Conservation (phyloP, 805 yeast species). For the Sungouiozyma ichnusensis region DNA sequence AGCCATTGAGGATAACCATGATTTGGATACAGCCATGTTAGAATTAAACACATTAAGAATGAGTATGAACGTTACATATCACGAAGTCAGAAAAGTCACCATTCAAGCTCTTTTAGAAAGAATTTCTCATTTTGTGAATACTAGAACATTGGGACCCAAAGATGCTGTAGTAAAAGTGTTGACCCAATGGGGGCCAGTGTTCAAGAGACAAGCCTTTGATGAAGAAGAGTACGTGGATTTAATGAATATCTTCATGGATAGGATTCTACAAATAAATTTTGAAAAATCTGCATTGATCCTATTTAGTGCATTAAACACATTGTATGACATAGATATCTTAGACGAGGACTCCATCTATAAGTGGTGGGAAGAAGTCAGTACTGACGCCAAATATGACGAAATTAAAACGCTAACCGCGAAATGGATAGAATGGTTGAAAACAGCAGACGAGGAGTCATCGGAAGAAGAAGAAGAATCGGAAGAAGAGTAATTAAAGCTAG, state of each 20-base stretch:
- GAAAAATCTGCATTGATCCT: slow-evolving; percentile 29
- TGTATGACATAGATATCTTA: slow-evolving; percentile 74
- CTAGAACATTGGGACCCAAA: slow-evolving; percentile 66
- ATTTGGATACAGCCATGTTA: slow-evolving; percentile 80
- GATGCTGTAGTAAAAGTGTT: slow-evolving; percentile 71
- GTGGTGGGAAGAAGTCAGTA: slow-evolving; percentile 62
- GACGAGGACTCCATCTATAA: slow-evolving; percentile 68
- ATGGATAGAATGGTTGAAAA: slow-evolving; percentile 81
- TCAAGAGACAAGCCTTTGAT: slow-evolving; percentile 78
- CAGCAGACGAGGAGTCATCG: slow-evolving; percentile 55
- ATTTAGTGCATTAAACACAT: slow-evolving; percentile 37
- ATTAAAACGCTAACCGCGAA: slow-evolving; percentile 51
- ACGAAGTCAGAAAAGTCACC: slow-evolving; percentile 82
- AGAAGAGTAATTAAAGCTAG: slow-evolving; percentile 4
- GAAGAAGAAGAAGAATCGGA: slow-evolving; percentile 46
- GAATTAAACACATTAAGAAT: slow-evolving; percentile 91
- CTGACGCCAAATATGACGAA: slow-evolving; percentile 34
- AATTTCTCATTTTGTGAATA: slow-evolving; percentile 61
- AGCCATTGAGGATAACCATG: slow-evolving; percentile 87
- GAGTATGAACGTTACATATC: slow-evolving; percentile 95
- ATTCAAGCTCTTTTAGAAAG: slow-evolving; percentile 59
- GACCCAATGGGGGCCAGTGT: slow-evolving; percentile 70
- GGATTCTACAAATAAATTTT: slow-evolving; percentile 16
- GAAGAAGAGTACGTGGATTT: slow-evolving; percentile 69
- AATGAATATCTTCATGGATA: slow-evolving; percentile 35